These are phyloP conservation scores for Nemophila menziesii DNA, from an alignment of 257 asterid species.

Conservation along the genomic window DNA sequence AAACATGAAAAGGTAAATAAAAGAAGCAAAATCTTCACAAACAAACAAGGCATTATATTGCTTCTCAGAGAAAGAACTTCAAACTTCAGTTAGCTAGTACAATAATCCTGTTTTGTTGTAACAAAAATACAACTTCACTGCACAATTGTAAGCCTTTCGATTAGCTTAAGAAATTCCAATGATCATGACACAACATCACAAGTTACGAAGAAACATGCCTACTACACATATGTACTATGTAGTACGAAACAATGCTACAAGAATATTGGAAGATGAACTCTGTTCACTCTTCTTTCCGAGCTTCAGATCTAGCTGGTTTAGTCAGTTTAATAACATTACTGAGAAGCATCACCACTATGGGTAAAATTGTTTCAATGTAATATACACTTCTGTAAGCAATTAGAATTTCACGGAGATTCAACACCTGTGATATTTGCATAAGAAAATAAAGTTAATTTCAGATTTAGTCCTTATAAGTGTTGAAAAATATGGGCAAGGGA, in stretches of 20 bases:
- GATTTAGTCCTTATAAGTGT: too few species aligned
- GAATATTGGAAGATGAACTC: slow-evolving; percentile 7
- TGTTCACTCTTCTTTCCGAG: slow-evolving; percentile 58
- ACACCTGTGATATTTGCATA: slow-evolving; percentile 35
- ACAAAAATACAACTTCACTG: too few species aligned
- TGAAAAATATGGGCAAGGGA: background rate
- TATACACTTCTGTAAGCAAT: slow-evolving; percentile 69
- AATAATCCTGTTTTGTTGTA: too few species aligned
- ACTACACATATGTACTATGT: too few species aligned
- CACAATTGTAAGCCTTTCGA: too few species aligned
- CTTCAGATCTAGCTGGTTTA: slow-evolving; percentile 53
- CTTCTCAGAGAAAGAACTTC: too few species aligned
- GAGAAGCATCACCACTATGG: slow-evolving; percentile 43
- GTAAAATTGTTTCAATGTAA: slow-evolving; percentile 70
- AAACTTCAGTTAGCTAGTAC: too few species aligned
- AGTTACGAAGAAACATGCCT: slow-evolving; percentile 16
- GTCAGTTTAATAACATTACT: slow-evolving; percentile 74
- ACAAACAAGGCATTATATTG: too few species aligned
- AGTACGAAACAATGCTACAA: background rate
- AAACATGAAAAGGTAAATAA: too few species aligned
- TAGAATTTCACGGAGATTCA: slow-evolving; percentile 67
- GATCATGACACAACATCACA: slow-evolving; percentile 9
- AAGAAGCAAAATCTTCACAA: too few species aligned
- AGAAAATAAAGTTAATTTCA: background rate
- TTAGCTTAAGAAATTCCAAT: too few species aligned